Evolutionary conservation across 1,139 yeast genomes (phyloP).

Genomic region (Yamadazyma oceani): DNA sequence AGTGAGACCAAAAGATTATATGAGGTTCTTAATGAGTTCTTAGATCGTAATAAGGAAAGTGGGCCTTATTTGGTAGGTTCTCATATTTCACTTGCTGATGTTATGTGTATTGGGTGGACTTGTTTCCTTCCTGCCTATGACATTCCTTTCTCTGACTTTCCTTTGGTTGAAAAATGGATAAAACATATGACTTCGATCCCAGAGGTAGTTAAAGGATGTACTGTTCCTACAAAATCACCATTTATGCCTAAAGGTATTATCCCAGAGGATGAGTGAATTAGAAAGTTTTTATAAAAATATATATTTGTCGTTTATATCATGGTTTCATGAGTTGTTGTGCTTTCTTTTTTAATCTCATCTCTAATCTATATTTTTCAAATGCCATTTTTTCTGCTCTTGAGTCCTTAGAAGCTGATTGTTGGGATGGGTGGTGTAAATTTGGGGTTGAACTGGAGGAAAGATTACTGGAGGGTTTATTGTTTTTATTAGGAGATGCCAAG

Average conservation of each 20-base stretch:
- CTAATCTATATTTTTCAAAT: slow-evolving; percentile 44
- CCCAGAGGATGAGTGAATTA: too few relatives aligned
- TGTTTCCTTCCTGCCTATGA: slow-evolving; percentile 18
- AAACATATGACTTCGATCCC: slow-evolving; percentile 36
- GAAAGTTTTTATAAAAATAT: too few relatives aligned
- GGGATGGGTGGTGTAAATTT: background rate
- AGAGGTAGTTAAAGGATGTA: slow-evolving; percentile 36
- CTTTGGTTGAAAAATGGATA: slow-evolving; percentile 45
- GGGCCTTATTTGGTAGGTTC: slow-evolving; percentile 58
- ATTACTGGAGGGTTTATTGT: background rate
- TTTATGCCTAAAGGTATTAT: background rate
- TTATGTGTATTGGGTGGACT: slow-evolving; percentile 44
- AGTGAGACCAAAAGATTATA: slow-evolving; percentile 54
- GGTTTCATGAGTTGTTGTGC: slow-evolving; percentile 37
- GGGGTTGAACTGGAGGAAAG: slow-evolving; percentile 11
- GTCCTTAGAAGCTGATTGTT: slow-evolving; percentile 9
- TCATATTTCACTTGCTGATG: slow-evolving; percentile 55
- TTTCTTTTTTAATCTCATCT: slow-evolving; percentile 45
- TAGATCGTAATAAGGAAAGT: slow-evolving; percentile 35
- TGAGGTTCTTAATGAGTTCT: slow-evolving; percentile 51
- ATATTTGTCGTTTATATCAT: too few relatives aligned
- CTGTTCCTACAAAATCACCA: slow-evolving; percentile 4
- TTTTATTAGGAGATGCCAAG: background rate
- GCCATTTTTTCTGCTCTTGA: slow-evolving; percentile 36
- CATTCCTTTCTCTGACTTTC: slow-evolving; percentile 44